Base-by-base conservation (phyloP, 2,329 filamentous ascomycete genomes). In the Pseudopyricularia javanii region DNA sequence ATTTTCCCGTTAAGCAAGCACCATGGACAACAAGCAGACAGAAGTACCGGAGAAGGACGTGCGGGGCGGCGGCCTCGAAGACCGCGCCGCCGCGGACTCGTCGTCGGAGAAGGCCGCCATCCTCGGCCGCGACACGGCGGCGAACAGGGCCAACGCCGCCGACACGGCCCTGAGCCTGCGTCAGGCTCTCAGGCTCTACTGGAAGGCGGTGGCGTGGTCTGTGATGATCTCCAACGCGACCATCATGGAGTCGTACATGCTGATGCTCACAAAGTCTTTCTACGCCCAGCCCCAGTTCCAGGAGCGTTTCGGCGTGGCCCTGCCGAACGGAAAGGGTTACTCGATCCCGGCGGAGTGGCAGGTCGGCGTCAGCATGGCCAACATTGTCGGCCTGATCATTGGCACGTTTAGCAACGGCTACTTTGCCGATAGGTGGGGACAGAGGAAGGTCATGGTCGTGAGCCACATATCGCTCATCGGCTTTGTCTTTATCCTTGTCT, bases 401-500 rank as follows among this genome's bases (percentile, higher is more conserved):
- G 76, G 76, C 1, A 65, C 74, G 3, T 62, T 74, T 9, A 54
- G 74, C 26, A 76, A 73, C 54, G 76, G 76, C 3, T 67, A 73
- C 50, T 58, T 76, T 9, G 68, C 72, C 12, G 66, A 74, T 32
- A 62, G 64, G 4, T 69, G 62, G 33, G 73, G 73, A 0, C 72
- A 73, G 45, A 64, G 68, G 17, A 63, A 65, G 55, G 71, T 70
- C 1, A 67, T 78, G 55, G 62, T 78, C 7, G 66, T 59, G 1
- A 65, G 70, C 0, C 60, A 78, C 30, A 51, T 66, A 1, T 40
- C 59, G 56, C 57, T 73, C 63, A 61, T 64, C 11, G 60, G 59
- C n/a, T 73, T 73, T 54, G 70, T 83, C 54, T 82, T 82, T 60
- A 74, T 83, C 52, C 78, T 82, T 57, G 82, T 83, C 68, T 83